Conservation (phyloP, 768 basidiomycete genomes). For the Roridomyces roridus region DNA sequence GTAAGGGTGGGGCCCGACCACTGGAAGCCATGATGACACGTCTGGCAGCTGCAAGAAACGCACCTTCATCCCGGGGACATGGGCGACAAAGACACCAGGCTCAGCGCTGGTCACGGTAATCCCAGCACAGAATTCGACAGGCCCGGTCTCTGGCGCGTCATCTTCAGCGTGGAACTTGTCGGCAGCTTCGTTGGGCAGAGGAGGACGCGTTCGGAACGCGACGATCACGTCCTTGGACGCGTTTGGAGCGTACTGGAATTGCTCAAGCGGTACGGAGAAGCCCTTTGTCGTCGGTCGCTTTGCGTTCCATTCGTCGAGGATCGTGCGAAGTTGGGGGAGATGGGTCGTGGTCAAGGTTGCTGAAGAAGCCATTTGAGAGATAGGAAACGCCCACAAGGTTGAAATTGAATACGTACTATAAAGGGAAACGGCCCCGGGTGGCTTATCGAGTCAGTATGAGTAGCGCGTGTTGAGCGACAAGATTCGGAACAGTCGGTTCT, state of each 20-base stretch:
- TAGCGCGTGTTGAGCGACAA: no score
- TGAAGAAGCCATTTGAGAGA: constrained; percentile 42
- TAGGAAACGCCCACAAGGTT: not conserved
- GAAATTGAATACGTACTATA: no score
- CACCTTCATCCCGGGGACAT: constrained; percentile 42
- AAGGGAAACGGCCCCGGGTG: no score
- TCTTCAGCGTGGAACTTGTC: constrained; percentile 30
- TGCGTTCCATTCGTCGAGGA: constrained; percentile 35
- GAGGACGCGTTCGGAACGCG: constrained; percentile 43
- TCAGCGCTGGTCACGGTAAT: constrained; percentile 36
- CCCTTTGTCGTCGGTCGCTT: constrained; percentile 25
- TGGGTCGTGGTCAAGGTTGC: constrained; percentile 35
- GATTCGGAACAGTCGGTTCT: no score
- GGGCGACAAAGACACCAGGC: constrained; percentile 38
- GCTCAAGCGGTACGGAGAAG: constrained; percentile 23
- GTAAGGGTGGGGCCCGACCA: constrained; percentile 42
- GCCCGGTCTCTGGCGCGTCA: constrained; percentile 15
- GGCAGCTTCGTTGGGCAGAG: constrained; percentile 35
- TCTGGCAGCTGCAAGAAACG: not conserved
- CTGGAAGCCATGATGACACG: constrained; percentile 20
- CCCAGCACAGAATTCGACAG: constrained; percentile 35
- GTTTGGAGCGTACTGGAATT: constrained; percentile 16
- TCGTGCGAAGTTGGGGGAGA: constrained; percentile 30
- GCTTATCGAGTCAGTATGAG: no score
- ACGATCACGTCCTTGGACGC: constrained; percentile 39